Evolutionary conservation across 1,284 basidiomycete species (phyloP).

Genomic region (Chondrostereum purpureum): DNA sequence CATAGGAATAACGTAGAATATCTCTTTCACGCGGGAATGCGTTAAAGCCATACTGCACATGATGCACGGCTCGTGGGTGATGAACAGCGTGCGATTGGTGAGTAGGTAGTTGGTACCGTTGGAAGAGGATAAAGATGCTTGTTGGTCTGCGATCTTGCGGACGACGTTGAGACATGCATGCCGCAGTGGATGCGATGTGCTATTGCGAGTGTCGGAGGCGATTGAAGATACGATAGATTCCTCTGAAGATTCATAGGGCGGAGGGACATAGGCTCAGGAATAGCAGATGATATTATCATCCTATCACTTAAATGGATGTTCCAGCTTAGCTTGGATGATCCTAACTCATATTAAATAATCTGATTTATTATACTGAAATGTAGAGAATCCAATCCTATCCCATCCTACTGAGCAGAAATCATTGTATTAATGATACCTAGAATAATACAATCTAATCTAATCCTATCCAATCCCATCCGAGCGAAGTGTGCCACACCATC

Average conservation of each 20-base stretch:
- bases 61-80: constrained; percentile 90
- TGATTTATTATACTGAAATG: no score
- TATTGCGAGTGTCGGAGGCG: constrained; percentile 68
- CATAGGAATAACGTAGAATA: constrained; percentile 73
- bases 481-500: no score
- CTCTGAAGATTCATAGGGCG: constrained; percentile 39
- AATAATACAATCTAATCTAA: no score
- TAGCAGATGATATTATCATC: no score
- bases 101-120: constrained; percentile 82
- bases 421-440: no score
- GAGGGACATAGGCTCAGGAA: constrained; percentile 70
- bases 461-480: no score
- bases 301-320: no score
- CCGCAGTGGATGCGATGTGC: constrained; percentile 68
- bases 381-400: no score
- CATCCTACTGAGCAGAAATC: no score
- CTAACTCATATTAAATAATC: no score
- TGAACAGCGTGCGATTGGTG: constrained; percentile 76
- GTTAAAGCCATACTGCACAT: constrained; percentile 94
- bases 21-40: constrained; percentile 84
- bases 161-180: constrained; percentile 81
- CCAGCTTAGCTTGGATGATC: no score
- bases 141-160: no score
- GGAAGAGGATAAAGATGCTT: constrained; percentile 21
- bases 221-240: constrained; percentile 24